Conservation (phyloP, 2,329 filamentous ascomycete genomes). For the Talaromyces sp. region DNA sequence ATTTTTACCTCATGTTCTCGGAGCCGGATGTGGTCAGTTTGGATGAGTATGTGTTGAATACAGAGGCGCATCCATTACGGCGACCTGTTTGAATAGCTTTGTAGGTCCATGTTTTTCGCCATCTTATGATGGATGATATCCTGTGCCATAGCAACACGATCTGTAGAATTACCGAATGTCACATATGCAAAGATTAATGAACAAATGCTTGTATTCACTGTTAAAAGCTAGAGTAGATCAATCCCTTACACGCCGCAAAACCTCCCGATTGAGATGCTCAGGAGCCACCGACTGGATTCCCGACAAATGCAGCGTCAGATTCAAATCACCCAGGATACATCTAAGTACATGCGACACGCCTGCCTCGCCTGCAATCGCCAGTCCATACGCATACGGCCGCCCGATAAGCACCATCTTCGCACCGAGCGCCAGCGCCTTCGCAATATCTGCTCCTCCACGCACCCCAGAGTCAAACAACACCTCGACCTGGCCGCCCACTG, state of each 20-base stretch:
- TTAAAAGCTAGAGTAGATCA: no score
- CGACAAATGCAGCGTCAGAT: slow-evolving; percentile 22
- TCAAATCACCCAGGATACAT: slow-evolving; percentile 23
- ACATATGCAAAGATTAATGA: no score
- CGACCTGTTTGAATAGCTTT: slow-evolving; percentile 24
- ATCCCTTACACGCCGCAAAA: neutral
- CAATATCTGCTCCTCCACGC: slow-evolving; percentile 1
- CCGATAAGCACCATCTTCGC: neutral
- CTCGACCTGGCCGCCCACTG: slow-evolving; percentile 20
- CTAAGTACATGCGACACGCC: slow-evolving; percentile 49
- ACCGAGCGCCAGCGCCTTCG: slow-evolving; percentile 6
- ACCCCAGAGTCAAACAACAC: slow-evolving; percentile 5
- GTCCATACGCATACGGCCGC: neutral
- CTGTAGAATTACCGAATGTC: no score
- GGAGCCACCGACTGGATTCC: slow-evolving; percentile 14
- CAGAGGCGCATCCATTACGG: slow-evolving; percentile 50
- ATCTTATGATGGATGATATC: no score
- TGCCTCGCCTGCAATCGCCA: neutral
- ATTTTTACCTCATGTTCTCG: slow-evolving; percentile 79
- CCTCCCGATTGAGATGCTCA: slow-evolving; percentile 15
- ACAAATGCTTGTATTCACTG: no score
- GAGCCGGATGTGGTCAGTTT: slow-evolving; percentile 60
- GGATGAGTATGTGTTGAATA: slow-evolving; percentile 63
- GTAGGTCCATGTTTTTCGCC: no score
- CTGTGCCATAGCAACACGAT: no score